Base-by-base conservation (phyloP, 768 basidiomycete genomes). In the Filobasidium wieringae region DNA sequence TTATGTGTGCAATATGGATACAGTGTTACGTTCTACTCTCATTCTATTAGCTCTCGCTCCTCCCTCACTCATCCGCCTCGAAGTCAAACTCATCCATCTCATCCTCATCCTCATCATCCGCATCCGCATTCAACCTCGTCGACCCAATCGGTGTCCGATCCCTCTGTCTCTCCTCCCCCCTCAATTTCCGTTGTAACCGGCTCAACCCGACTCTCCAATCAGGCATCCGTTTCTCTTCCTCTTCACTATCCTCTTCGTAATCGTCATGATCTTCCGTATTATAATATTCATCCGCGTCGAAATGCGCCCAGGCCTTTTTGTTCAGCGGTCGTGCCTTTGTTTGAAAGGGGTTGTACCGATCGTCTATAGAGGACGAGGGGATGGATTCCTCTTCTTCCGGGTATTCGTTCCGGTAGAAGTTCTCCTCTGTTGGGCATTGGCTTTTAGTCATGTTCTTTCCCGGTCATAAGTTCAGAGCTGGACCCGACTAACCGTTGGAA, bases 371-470 rank as follows among this genome's bases (percentile, higher is more conserved):
- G 30, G 60, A 47, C n/a, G 40, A 50, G 15, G 54, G 43, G 12
- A 41, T 26, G 14, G 60, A 47, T 30, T 57, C 60, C 29, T 61
- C 60, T 30, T 59, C 58, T 49, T 61, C 60, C 11, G 60, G 60
- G 40, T 61, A 61, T 24, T 61, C 60, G 33, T 61, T 61, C 3
- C 60, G 55, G 32, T 61, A 61, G 27, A 61, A 61, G 51, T 61
- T 55, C 33, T 61, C 60, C 31, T 61, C 60, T 61, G 49, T 24
- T 27, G 39, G 30, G 53, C 17, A 36, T 17, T 27, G 37, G 17
- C n/a, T 36, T n/a, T n/a, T n/a, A n/a, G n/a, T n/a, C n/a, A n/a
- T n/a, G n/a, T n/a, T n/a, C 26, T 57, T 34, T 47, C 15, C 2
- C 2, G 22, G 24, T 22, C 17, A 30, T 24, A 7, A 22, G 19